Percentiles rank a stretch among this genome's conserved stretches.
Evolutionary conservation across 345 rosid species (phyloP).

Genomic region (Excoecaria cochinchinensis): DNA sequence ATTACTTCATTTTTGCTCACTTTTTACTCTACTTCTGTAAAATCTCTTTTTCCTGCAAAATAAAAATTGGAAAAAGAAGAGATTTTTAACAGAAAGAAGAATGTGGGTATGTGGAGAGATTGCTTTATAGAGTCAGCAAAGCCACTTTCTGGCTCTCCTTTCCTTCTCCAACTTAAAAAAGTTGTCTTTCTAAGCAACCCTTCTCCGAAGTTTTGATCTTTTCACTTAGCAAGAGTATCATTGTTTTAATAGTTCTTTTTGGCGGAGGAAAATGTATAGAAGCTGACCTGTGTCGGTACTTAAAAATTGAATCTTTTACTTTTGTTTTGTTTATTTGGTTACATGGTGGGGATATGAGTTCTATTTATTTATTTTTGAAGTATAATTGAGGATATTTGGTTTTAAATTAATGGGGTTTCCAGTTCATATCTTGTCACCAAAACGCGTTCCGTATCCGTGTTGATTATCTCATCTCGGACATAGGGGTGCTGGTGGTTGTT

Average conservation of each 20-base stretch:
- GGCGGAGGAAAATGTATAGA: slow-evolving; percentile 32
- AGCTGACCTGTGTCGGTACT: slow-evolving; percentile 27
- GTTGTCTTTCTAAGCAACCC: slow-evolving; percentile 18
- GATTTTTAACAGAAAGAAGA: slow-evolving; percentile 27
- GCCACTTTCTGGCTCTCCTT: slow-evolving; percentile 28
- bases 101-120: slow-evolving; percentile 36
- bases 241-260: slow-evolving; percentile 13
- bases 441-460: slow-evolving; percentile 60
- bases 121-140: slow-evolving; percentile 41
- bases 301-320: slow-evolving; percentile 4
- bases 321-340: neutral
- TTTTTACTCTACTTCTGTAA: neutral
- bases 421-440: slow-evolving; percentile 53
- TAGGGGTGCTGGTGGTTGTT: slow-evolving; percentile 14
- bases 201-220: neutral
- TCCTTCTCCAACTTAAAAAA: slow-evolving; percentile 2
- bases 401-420: slow-evolving; percentile 38
- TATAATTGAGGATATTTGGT: slow-evolving; percentile 1
- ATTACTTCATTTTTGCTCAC: neutral
- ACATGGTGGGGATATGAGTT: neutral
- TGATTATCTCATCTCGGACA: slow-evolving; percentile 13
- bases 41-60: neutral
- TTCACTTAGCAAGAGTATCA: neutral
- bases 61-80: neutral
- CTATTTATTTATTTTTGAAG: neutral